Evolutionary conservation across 805 yeast genomes (phyloP).

Genomic region (Starmerella geochares): DNA sequence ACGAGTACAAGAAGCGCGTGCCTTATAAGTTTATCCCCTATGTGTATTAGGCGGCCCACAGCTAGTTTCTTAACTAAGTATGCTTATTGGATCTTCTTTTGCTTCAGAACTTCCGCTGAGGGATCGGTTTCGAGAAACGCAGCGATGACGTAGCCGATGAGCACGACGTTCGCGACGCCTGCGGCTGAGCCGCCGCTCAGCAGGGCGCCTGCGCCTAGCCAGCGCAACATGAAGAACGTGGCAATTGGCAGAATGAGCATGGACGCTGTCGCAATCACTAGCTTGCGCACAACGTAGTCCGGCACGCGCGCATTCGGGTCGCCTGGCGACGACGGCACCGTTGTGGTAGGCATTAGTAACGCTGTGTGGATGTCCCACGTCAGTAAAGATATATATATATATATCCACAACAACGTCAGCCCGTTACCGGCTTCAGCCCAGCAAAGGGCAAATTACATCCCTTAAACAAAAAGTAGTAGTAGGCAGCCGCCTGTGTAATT

Average conservation of each 20-base stretch:
- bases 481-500: too few species aligned
- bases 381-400: neutral
- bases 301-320: conserved; percentile 18
- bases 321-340: neutral
- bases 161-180: conserved; percentile 55
- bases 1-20: conserved; percentile 63
- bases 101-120: neutral
- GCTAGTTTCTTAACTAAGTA: neutral
- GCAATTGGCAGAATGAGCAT: conserved; percentile 57
- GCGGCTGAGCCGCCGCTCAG: conserved; percentile 68
- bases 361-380: neutral
- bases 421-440: neutral
- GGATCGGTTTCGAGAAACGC: conserved; percentile 55
- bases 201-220: conserved; percentile 34
- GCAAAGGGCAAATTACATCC: too few species aligned
- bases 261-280: conserved; percentile 57
- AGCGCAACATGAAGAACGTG: conserved; percentile 40
- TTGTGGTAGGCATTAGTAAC: conserved; percentile 1
- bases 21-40: conserved; percentile 89
- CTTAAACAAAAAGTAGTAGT: too few species aligned
- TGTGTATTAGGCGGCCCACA: conserved; percentile 44
- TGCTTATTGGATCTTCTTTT: conserved; percentile 17
- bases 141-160: conserved; percentile 55
- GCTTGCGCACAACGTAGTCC: conserved; percentile 36
- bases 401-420: neutral